Conservation (phyloP, 1,284 basidiomycete genomes). For the Volvariella surrecta region DNA sequence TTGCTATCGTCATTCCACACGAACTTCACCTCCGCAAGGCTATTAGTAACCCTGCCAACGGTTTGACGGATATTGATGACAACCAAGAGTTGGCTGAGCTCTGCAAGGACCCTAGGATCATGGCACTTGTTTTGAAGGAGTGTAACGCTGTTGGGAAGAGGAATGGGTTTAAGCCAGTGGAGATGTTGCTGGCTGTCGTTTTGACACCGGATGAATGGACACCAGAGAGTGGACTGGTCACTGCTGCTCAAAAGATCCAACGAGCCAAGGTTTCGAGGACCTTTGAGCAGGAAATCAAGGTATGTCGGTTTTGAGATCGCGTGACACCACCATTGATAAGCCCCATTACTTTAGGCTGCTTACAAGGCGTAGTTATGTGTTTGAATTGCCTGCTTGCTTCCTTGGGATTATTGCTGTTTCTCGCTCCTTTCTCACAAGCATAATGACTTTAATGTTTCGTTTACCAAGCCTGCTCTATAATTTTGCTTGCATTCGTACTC, state of each 20-base stretch:
- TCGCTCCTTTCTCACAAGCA: no score
- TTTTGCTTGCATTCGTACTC: no score
- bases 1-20: constrained; percentile 80
- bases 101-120: constrained; percentile 55
- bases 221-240: constrained; percentile 80
- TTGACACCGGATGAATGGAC: constrained; percentile 88
- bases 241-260: constrained; percentile 90
- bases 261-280: constrained; percentile 63
- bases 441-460: no score
- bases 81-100: constrained; percentile 46
- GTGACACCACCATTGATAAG: no score
- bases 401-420: no score
- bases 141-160: constrained; percentile 81
- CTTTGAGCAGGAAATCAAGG: constrained; percentile 67
- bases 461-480: no score
- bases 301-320: no score
- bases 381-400: no score
- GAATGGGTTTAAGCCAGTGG: constrained; percentile 80
- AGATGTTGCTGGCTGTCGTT: constrained; percentile 73
- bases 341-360: no score
- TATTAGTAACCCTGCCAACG: constrained; percentile 24
- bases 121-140: constrained; percentile 66
- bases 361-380: no score
- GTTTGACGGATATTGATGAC: constrained; percentile 23
- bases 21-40: constrained; percentile 64